Percentiles rank a stretch among this genome's conserved stretches.
phyloP scores from a whole-genome alignment of 441 rosid species.

The Adansonia gregorii region DNA sequence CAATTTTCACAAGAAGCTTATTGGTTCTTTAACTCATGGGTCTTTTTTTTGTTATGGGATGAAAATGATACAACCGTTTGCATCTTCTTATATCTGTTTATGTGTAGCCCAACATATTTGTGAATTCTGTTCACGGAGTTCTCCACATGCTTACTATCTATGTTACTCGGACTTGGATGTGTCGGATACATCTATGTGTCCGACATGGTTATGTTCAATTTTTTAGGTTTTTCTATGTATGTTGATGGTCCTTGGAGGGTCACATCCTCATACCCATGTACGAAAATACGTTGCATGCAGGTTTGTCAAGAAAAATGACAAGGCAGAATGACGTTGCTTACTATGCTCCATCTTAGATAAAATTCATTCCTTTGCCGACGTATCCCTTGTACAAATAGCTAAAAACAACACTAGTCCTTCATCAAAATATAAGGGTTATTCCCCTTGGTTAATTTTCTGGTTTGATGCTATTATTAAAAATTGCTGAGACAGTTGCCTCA shows the following conservation, averaged over 20 bases:
- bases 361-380: not conserved
- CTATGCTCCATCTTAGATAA: not conserved
- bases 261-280: too few species aligned
- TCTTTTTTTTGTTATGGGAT: not conserved
- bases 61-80: not conserved
- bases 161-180: too few species aligned
- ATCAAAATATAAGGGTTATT: not conserved
- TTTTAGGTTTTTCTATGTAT: too few species aligned
- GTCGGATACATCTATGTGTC: too few species aligned
- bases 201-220: too few species aligned
- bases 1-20: not conserved
- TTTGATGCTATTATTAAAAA: not conserved
- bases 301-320: too few species aligned
- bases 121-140: not conserved
- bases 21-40: not conserved
- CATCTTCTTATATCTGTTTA: slow-evolving; percentile 4
- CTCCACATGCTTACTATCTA: not conserved
- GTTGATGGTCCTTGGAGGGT: too few species aligned
- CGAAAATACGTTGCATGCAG: too few species aligned
- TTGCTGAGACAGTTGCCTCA: not conserved
- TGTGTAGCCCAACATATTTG: not conserved
- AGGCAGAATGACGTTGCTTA: too few species aligned
- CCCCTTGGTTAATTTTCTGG: not conserved
- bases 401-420: not conserved
- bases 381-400: not conserved